Evolutionary conservation across 805 yeast genomes (phyloP), one percentile per base, ranked within the genome.

Genomic region (Pichia kluyveri): DNA sequence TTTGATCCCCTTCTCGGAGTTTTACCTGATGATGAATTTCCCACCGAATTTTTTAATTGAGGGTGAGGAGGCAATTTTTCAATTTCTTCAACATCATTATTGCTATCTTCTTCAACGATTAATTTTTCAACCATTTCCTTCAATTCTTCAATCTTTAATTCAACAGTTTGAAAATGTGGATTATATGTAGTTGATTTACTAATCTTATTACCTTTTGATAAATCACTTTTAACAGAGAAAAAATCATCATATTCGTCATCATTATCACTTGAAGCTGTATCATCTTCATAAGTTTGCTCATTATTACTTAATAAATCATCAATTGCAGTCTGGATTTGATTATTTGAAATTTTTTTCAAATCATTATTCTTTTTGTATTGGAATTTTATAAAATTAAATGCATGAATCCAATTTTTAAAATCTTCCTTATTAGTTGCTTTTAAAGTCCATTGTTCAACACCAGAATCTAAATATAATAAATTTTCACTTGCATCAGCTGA

Each of bases 371-470:
- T 34, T 28, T 53, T 55, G 43, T 60, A 49, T 44, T 56, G 57
- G 39, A 56, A 66, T 60, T 62, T 77, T 45, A 77, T 66, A 19
- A 66, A 65, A 56, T 87, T 83, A 54, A 90, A 76, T 2, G 96
- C 95, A 45, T 80, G 74, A 14, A 84, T 77, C 99, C 99, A 93
- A 7, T 77, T 71, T 36, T 79, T 75, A 75, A 88, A 93, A 54
- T 85, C 90, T 8, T 73, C 70, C 11, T 66, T 65, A 48, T 72
- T 79, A 42, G 72, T 67, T 0, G 97, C 86, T 57, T 85, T 86
- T 51, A 91, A 70, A 38, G 79, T 80, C 98, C 98, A 91, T 10
- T 86, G 81, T 62, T 91, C 98, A 80, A 91, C 82, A 3, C 98
- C 98, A 0, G 97, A 88, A 62, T 93, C 97, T 50, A 93, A 76